phyloP scores from a whole-genome alignment of 345 rosid species.

The Balakata baccata region DNA sequence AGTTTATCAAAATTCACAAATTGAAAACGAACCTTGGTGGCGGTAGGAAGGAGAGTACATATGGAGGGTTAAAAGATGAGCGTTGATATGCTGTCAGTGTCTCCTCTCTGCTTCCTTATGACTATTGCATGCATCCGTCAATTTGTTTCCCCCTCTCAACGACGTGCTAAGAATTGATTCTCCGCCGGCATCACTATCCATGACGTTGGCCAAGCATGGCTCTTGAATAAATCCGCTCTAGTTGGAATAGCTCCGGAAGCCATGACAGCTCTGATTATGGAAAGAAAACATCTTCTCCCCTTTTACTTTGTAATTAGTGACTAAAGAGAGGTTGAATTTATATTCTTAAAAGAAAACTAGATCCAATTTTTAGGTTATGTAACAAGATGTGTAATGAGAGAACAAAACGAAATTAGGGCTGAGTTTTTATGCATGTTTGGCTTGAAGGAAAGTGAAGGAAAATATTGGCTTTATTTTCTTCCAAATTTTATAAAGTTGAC shows the following conservation, averaged over 20 bases:
- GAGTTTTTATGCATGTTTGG: too few relatives aligned
- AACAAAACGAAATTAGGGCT: too few relatives aligned
- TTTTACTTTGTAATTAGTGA: not conserved
- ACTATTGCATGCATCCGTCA: conserved; percentile 37
- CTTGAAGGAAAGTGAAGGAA: too few relatives aligned
- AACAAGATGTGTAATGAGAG: too few relatives aligned
- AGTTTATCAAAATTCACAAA: not conserved
- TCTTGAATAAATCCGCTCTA: conserved; percentile 7
- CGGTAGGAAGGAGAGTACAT: conserved; percentile 52
- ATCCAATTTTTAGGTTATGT: too few relatives aligned
- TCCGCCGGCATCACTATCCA: conserved; percentile 12
- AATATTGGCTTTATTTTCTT: too few relatives aligned
- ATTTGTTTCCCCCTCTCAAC: conserved; percentile 21
- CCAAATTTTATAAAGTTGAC: too few relatives aligned
- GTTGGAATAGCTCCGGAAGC: conserved; percentile 1
- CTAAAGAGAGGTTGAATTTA: too few relatives aligned
- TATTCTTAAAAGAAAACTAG: too few relatives aligned
- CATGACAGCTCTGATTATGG: too few relatives aligned
- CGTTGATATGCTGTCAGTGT: conserved; percentile 59
- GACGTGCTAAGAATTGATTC: conserved; percentile 27
- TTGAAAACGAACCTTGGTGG: conserved; percentile 36
- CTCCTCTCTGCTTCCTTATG: conserved; percentile 60
- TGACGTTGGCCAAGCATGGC: conserved; percentile 19
- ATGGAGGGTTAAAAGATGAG: conserved; percentile 60
- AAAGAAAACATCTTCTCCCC: conserved; percentile 33